Conservation (phyloP, 1,284 basidiomycete species). For the Limonomyces culmigenus region DNA sequence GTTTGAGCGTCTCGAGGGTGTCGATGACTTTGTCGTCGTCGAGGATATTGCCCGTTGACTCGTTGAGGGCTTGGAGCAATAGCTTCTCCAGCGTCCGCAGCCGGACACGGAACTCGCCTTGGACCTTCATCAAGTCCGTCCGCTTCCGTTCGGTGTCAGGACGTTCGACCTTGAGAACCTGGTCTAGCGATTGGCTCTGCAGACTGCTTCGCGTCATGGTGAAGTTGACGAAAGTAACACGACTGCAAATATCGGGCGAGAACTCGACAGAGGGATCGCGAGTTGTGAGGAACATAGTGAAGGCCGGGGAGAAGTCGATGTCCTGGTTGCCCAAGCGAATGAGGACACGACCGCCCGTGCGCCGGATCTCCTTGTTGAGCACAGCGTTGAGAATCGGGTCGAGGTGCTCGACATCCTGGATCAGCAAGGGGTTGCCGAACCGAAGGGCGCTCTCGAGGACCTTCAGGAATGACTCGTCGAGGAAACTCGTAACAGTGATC, state of each 20-base stretch:
- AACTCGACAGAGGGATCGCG: slow-evolving; percentile 96
- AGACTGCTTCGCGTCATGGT: slow-evolving; percentile 98
- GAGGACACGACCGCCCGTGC: slow-evolving; percentile 91
- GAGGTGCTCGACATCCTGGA: slow-evolving; percentile 95
- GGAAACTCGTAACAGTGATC: slow-evolving; percentile 95
- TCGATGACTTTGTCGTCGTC: slow-evolving; percentile 99
- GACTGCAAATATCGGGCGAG: slow-evolving; percentile 95
- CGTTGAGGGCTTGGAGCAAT: slow-evolving; percentile 90
- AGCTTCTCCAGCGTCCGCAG: slow-evolving; percentile 88
- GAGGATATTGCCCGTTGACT: slow-evolving; percentile 91
- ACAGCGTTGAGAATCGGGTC: slow-evolving; percentile 98
- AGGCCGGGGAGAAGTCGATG: slow-evolving; percentile 97
- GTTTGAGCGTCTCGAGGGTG: slow-evolving; percentile 92
- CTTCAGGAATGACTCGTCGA: slow-evolving; percentile 97
- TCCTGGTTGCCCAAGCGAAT: slow-evolving; percentile 98
- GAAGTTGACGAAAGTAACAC: slow-evolving; percentile 99
- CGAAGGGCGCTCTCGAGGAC: slow-evolving; percentile 97
- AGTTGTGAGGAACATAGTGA: slow-evolving; percentile 98
- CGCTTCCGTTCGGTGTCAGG: slow-evolving; percentile 95
- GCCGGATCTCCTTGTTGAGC: slow-evolving; percentile 90
- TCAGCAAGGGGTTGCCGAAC: slow-evolving; percentile 93
- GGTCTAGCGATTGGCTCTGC: slow-evolving; percentile 94
- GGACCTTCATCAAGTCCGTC: slow-evolving; percentile 96
- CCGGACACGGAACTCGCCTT: slow-evolving; percentile 93
- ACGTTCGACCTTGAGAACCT: slow-evolving; percentile 92